Evolutionary conservation across 768 basidiomycete genomes (phyloP).

Genomic region (Leccinum longicurvipes): DNA sequence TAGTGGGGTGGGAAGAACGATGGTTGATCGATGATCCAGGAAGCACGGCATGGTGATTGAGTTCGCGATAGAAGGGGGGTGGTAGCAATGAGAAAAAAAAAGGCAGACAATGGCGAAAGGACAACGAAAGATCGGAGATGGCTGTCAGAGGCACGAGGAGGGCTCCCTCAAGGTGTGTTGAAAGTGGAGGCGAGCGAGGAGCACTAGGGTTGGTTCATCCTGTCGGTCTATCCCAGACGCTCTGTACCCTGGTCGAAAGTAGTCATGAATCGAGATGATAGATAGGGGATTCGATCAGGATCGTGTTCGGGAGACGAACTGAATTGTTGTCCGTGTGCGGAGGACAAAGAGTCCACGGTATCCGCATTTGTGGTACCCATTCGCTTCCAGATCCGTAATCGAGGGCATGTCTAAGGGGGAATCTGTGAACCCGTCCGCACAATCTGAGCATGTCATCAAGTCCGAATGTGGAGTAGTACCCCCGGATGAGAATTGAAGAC

Average conservation of each 20-base stretch:
- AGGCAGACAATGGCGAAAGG: background rate
- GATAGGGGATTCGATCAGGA: background rate
- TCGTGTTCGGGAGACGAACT: background rate
- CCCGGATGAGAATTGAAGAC: background rate
- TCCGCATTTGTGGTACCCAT: background rate
- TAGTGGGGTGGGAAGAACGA: background rate
- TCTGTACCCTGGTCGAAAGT: background rate
- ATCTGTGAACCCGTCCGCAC: slow-evolving; percentile 2
- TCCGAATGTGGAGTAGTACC: background rate
- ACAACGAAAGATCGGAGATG: background rate
- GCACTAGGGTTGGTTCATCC: background rate
- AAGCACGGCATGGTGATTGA: background rate
- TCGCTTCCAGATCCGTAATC: background rate
- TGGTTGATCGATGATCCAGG: background rate
- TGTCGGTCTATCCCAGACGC: background rate
- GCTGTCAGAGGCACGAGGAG: background rate
- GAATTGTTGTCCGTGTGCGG: background rate
- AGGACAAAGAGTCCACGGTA: background rate
- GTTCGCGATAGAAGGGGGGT: background rate
- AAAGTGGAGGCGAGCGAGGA: background rate
- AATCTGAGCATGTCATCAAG: slow-evolving; percentile 9
- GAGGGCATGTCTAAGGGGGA: background rate
- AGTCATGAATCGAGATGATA: background rate
- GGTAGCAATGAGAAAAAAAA: background rate
- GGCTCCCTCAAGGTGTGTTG: background rate